These are phyloP conservation scores for Hemerocallis citrina DNA, from an alignment of 106 monocot species.

Conservation along the genomic window DNA sequence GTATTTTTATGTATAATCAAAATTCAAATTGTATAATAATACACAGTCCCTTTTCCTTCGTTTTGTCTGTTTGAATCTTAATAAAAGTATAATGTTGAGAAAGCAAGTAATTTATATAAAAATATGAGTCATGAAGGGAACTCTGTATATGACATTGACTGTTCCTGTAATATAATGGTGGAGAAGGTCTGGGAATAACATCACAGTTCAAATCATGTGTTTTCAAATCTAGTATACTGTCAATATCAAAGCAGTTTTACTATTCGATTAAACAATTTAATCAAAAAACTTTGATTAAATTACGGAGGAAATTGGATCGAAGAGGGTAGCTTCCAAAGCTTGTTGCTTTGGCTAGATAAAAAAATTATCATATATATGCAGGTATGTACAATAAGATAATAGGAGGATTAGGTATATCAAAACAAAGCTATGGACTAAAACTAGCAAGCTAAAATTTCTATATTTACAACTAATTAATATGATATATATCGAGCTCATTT, in stretches of 20 bases:
- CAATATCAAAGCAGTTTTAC: conserved; percentile 12
- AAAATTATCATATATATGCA: background rate
- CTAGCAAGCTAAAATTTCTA: no score
- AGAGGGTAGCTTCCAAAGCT: background rate
- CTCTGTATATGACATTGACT: background rate
- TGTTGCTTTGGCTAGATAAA: conserved; percentile 7
- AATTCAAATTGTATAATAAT: background rate
- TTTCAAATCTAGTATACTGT: conserved; percentile 11
- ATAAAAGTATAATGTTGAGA: background rate
- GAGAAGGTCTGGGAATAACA: conserved; percentile 15
- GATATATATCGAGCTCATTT: no score
- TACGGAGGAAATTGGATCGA: background rate
- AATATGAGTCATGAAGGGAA: background rate
- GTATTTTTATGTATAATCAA: no score
- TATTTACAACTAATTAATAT: conserved; percentile 1
- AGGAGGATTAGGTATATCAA: conserved; percentile 2
- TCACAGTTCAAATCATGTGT: conserved; percentile 13
- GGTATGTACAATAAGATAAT: background rate
- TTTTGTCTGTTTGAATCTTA: background rate
- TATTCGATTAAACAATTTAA: background rate
- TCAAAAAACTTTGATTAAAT: no score
- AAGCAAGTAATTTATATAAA: background rate
- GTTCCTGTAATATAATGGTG: conserved; percentile 2
- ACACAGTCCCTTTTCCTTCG: background rate
- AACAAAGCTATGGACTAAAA: background rate